These are phyloP conservation scores for Emergomyces pasteurianus DNA, from an alignment of 2,329 filamentous ascomycete genomes.

Conservation along the genomic window DNA sequence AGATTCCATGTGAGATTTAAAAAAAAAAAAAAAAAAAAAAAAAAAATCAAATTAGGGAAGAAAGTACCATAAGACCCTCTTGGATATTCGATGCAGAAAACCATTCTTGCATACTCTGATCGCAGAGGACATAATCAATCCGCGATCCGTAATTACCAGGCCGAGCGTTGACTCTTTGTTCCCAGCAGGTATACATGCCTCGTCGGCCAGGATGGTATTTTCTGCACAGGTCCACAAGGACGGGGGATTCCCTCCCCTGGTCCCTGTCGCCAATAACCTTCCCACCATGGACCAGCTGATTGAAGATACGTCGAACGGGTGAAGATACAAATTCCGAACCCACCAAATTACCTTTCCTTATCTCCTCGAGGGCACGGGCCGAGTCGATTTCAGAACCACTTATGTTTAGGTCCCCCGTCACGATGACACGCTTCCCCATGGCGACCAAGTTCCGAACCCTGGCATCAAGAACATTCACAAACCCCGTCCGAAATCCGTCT, in stretches of 20 bases:
- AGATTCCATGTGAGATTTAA: constrained; percentile 8
- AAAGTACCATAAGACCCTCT: constrained; percentile 61
- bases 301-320: constrained; percentile 66
- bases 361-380: constrained; percentile 58
- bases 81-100: constrained; percentile 75
- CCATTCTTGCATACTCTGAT: constrained; percentile 65
- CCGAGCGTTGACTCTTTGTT: constrained; percentile 87
- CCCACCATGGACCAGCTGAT: constrained; percentile 69
- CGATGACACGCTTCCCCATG: constrained; percentile 71
- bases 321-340: constrained; percentile 60
- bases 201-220: constrained; percentile 64
- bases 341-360: constrained; percentile 57
- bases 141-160: constrained; percentile 85
- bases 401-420: constrained; percentile 85
- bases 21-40: not conserved
- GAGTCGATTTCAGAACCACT: constrained; percentile 58
- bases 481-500: constrained; percentile 69
- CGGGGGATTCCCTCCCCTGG: constrained; percentile 54
- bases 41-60: not conserved
- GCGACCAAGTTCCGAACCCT: constrained; percentile 72
- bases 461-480: constrained; percentile 66
- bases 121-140: constrained; percentile 89
- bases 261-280: constrained; percentile 54
- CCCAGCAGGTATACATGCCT: constrained; percentile 98
- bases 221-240: constrained; percentile 75